Base-by-base conservation (phyloP, 2,329 filamentous ascomycete genomes). In the Fusarium sp. region DNA sequence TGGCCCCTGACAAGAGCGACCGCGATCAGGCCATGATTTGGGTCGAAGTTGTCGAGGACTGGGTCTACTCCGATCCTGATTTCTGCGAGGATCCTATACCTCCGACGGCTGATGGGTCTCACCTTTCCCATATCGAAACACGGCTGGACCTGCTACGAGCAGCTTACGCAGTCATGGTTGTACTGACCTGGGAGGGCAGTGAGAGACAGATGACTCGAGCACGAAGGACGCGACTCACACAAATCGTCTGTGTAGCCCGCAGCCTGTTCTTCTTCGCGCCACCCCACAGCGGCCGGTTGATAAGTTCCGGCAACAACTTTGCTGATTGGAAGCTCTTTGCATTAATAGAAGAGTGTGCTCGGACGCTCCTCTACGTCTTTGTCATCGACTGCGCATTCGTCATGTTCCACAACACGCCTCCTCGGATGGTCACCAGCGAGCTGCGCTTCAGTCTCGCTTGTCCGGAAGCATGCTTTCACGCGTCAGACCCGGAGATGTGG, bases 311-410 rank as follows among this genome's bases (percentile, higher is more conserved):
- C 23, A 39, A 15, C 30, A n/a, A 8, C 16, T 60, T 65, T 15
- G 13, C 27, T 6, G 9, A 16, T 11, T 66, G 60, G 60, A 28
- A 2, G 8, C 9, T 11, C 1, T 69, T 57, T 23, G 23, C 52
- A 0, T 36, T 70, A 3, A 44, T 31, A 37, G 68, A 71, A 9
- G 66, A 71, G n/a, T 61, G 57, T 9, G 64, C 57, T 12, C 62
- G 66, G 2, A 64, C 68, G 4, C 41, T 64, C 0, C 7, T 59
- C 2, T 71, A 61, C 4, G 54, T 56, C 3, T 71, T 66, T 12
- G n/a, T 71, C 15, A 52, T 71, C 5, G 66, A 71, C 18, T 66
- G 59, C 11, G 68, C 62, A 0, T 70, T 64, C 4, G 52, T 70
- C 11, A 70, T 70, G 18, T 70, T 70, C 11, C 41, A 70, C n/a